These are phyloP conservation scores for Blastobotrys chiropterorum DNA, from an alignment of 805 yeast species.

Conservation along the genomic window DNA sequence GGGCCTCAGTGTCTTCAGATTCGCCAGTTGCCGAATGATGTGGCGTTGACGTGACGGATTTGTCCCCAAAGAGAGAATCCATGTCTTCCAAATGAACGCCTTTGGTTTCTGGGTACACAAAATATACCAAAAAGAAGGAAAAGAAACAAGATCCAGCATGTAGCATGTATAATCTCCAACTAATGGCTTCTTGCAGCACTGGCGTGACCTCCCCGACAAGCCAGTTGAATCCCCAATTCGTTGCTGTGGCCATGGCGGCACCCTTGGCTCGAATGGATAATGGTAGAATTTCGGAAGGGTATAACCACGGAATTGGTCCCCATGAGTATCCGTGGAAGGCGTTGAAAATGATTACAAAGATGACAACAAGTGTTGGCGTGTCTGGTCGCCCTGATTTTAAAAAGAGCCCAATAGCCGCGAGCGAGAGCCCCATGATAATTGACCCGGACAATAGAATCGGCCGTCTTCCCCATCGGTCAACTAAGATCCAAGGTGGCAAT, in stretches of 20 bases:
- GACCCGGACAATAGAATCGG: conserved; percentile 80
- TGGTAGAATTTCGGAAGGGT: conserved; percentile 83
- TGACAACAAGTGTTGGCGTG: conserved; percentile 68
- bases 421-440: conserved; percentile 66
- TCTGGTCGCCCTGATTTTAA: conserved; percentile 42
- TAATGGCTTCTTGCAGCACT: conserved; percentile 63
- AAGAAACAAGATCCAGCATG: conserved; percentile 74
- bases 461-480: conserved; percentile 87
- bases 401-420: conserved; percentile 58
- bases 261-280: conserved; percentile 81
- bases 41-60: conserved; percentile 25
- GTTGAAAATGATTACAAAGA: conserved; percentile 71
- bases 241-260: conserved; percentile 83
- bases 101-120: conserved; percentile 81
- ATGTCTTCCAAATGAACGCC: conserved; percentile 86
- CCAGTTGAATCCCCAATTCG: conserved; percentile 91
- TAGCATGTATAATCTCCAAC: conserved; percentile 75
- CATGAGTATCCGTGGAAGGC: conserved; percentile 81
- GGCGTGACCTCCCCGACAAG: conserved; percentile 92
- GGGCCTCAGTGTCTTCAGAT: conserved; percentile 22
- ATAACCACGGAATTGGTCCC: conserved; percentile 93
- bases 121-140: conserved; percentile 67
- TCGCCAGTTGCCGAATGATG: neutral
- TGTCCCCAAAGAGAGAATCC: conserved; percentile 83
- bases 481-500: conserved; percentile 85